phyloP scores from a whole-genome alignment of 768 basidiomycete species.

The Epithele typhae region DNA sequence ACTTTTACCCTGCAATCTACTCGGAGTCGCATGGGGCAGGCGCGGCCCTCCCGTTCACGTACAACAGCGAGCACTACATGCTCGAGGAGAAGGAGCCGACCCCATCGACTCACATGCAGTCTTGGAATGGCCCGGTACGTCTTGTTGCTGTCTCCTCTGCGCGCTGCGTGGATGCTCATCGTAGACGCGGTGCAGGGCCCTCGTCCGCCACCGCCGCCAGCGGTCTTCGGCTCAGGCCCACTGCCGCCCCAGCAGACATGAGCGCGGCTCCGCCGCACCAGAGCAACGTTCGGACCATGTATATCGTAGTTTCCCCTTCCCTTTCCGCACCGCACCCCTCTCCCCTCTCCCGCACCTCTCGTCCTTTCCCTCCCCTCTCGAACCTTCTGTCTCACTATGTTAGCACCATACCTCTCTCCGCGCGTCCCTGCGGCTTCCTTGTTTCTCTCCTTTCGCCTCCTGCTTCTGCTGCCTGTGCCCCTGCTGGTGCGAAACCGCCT shows the following conservation, averaged over 20 bases:
- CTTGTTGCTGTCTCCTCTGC: not conserved
- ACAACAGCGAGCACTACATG: slow-evolving; percentile 60
- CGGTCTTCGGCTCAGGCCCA: too few relatives aligned
- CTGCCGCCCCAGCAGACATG: too few relatives aligned
- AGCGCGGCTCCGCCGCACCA: too few relatives aligned
- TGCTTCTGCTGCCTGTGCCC: too few relatives aligned
- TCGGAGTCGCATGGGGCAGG: slow-evolving; percentile 40
- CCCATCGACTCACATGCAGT: slow-evolving; percentile 21
- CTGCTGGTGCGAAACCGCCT: too few relatives aligned
- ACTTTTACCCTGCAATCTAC: slow-evolving; percentile 74
- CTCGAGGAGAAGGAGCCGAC: slow-evolving; percentile 56
- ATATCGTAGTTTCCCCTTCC: slow-evolving; percentile 3
- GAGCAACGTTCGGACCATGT: slow-evolving; percentile 3
- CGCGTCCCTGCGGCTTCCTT: not conserved
- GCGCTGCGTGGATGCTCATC: not conserved
- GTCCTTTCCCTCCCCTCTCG: not conserved
- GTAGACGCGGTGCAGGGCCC: not conserved
- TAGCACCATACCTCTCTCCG: not conserved
- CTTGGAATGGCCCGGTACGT: too few relatives aligned
- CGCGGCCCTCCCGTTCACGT: slow-evolving; percentile 50
- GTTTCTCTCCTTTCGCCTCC: too few relatives aligned
- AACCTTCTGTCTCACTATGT: not conserved
- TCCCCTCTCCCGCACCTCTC: not conserved
- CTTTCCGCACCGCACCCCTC: not conserved
- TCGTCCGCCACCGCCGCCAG: too few relatives aligned